Base-by-base conservation (phyloP, 768 basidiomycete species). In the Thelephora ganbajun region DNA sequence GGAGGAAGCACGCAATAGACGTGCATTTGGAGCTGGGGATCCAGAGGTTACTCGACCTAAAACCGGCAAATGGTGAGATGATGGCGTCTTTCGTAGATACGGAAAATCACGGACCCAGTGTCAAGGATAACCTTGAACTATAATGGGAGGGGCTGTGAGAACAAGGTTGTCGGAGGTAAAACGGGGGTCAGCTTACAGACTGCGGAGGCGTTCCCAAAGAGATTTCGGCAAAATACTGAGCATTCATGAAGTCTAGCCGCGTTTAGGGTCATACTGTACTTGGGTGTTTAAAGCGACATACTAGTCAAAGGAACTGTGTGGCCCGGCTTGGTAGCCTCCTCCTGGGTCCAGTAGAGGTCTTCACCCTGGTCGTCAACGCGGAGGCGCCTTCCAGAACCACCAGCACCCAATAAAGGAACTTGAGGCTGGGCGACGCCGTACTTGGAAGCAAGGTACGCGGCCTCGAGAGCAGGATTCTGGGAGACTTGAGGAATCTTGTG, bases 101-200 rank as follows among this genome's bases (percentile, higher is more conserved):
- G 23, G 20, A 12, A 37, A 22, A 20, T n/a, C 12, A 33, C 56
- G 19, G 60, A 83, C 83, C 86, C 87, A 42, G 94, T 96, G 62
- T 97, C 93, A 49, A 97, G 77, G 50, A 96, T 79, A 58, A 96
- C 92, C 67, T 94, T 92, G 74, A 93, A 94, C 76, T 83, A 55
- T 26, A 41, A n/a, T n/a, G n/a, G 18, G 22, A 2, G 49, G 42
- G 46, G 48, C 30, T 5, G 48, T 45, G 33, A 48, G 34, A 46
- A 50, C 13, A n/a, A 13, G 34, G n/a, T 44, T 18, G 39, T 9
- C 39, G 3, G 3, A 41, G 4, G 4, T 30, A 30, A 9, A 30
- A 30, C 26, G 9, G 9, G 9, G 26, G 26, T 30, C 20, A 16
- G 66, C 80, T 61, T 62, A 85, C 83, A 3, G 59, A 67, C 64